These are phyloP conservation scores for Sporothrix curviconia DNA, from an alignment of 2,329 filamentous ascomycete species.

Conservation along the genomic window DNA sequence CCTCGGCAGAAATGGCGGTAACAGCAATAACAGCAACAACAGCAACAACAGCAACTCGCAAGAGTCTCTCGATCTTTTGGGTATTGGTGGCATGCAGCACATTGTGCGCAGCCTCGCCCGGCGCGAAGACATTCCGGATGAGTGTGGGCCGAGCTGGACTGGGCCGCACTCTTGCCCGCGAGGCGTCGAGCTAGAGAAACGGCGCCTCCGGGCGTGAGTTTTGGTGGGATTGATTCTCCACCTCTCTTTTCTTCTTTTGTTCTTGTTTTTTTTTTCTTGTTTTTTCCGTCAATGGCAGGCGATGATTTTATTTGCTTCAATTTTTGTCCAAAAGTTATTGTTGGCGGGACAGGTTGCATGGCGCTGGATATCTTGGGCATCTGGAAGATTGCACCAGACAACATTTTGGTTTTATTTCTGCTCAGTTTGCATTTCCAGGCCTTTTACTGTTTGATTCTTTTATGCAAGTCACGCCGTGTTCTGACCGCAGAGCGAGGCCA, in stretches of 20 bases:
- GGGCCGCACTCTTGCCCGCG: slow-evolving; percentile 48
- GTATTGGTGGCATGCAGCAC: slow-evolving; percentile 56
- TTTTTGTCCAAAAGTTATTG: no score
- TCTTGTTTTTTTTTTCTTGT: neutral
- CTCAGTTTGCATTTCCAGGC: no score
- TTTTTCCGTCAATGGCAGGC: no score
- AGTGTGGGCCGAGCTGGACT: slow-evolving; percentile 73
- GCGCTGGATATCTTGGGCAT: neutral
- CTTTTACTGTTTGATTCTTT: no score
- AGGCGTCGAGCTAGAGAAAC: slow-evolving; percentile 24
- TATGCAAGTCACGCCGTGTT: no score
- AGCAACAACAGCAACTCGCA: slow-evolving; percentile 14
- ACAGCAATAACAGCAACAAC: slow-evolving; percentile 27
- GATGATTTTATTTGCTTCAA: neutral
- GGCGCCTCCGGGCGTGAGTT: no score
- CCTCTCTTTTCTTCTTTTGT: neutral
- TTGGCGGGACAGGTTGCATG: no score
- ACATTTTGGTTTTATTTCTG: no score
- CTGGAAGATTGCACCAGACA: neutral
- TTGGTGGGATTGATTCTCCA: no score
- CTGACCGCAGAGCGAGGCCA: no score
- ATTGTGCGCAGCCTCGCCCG: slow-evolving; percentile 65
- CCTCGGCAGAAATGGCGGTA: no score
- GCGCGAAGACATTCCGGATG: slow-evolving; percentile 70
- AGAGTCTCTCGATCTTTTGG: slow-evolving; percentile 34